Percentiles rank a stretch among this genome's conserved stretches.
Evolutionary conservation across 2,329 filamentous ascomycete genomes (phyloP).

Genomic region (Shiraia sp.): DNA sequence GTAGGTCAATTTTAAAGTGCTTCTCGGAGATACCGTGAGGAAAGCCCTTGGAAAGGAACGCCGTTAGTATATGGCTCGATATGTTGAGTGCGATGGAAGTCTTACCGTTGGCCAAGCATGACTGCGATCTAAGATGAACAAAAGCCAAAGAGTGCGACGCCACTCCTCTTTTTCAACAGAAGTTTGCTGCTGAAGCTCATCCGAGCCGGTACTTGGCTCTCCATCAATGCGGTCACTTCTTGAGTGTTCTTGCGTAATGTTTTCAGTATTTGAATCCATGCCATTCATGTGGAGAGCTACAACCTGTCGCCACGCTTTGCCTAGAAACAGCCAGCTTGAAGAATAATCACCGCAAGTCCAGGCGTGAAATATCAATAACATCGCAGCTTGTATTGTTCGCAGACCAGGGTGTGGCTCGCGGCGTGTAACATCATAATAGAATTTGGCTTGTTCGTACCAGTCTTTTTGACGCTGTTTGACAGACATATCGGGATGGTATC

Average conservation of each 20-base stretch:
- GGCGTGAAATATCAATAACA: conserved; percentile 28
- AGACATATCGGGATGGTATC: conserved; percentile 23
- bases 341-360: conserved; percentile 34
- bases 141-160: conserved; percentile 34
- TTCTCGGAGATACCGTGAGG: conserved; percentile 31
- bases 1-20: conserved; percentile 39
- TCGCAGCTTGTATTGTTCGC: conserved; percentile 30
- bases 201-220: neutral
- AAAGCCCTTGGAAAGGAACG: conserved; percentile 16
- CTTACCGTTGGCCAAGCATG: conserved; percentile 28
- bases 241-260: neutral
- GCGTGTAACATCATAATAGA: conserved; percentile 28
- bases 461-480: conserved; percentile 20
- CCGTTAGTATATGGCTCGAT: neutral
- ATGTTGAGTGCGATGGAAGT: neutral
- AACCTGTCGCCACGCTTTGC: conserved; percentile 39
- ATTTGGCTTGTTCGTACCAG: conserved; percentile 38
- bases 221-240: neutral
- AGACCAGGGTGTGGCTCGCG: conserved; percentile 21
- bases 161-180: conserved; percentile 32
- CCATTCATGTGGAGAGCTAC: conserved; percentile 33
- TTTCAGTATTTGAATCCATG: conserved; percentile 22
- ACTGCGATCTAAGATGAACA: conserved; percentile 35
- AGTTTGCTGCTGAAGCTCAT: conserved; percentile 6
- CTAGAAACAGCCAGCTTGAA: conserved; percentile 32